Conservation (phyloP, 1,284 basidiomycete species). For the Fomitopsis pinicola region DNA sequence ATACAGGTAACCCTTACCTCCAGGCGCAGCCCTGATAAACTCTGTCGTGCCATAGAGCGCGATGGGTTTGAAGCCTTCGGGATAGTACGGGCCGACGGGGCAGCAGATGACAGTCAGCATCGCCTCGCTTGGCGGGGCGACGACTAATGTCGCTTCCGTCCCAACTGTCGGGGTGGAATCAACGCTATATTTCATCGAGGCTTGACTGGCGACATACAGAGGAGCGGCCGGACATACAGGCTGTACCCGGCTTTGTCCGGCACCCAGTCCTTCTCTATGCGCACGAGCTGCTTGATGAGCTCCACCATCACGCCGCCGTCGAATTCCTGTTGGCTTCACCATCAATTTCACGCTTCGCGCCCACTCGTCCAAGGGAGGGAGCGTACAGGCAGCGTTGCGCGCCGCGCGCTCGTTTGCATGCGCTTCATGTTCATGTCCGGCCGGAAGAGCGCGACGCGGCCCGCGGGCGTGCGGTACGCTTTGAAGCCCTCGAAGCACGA, state of each 20-base stretch:
- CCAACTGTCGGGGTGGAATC: conserved; percentile 57
- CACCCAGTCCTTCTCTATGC: conserved; percentile 89
- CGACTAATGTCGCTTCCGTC: conserved; percentile 85
- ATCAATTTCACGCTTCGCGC: neutral
- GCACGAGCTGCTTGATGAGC: conserved; percentile 87
- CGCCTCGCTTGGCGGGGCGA: conserved; percentile 84
- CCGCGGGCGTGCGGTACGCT: conserved; percentile 82
- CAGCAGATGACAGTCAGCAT: conserved; percentile 93
- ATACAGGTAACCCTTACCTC: conserved; percentile 47
- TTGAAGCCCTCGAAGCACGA: conserved; percentile 95
- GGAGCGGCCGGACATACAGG: conserved; percentile 82
- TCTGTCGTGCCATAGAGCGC: conserved; percentile 89
- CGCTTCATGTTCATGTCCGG: conserved; percentile 99
- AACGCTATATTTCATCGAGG: neutral
- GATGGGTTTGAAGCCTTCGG: conserved; percentile 94
- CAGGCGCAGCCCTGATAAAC: conserved; percentile 85
- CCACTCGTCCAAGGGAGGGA: neutral
- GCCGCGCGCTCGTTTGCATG: conserved; percentile 75
- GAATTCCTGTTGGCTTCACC: conserved; percentile 56
- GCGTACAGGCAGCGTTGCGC: conserved; percentile 75
- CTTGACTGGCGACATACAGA: conserved; percentile 42
- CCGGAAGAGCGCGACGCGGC: conserved; percentile 84
- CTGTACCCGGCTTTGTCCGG: conserved; percentile 88
- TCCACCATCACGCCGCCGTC: conserved; percentile 76
- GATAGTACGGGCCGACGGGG: conserved; percentile 95